These are phyloP conservation scores for Trametes meyenii DNA, from an alignment of 768 basidiomycete genomes.

Conservation along the genomic window DNA sequence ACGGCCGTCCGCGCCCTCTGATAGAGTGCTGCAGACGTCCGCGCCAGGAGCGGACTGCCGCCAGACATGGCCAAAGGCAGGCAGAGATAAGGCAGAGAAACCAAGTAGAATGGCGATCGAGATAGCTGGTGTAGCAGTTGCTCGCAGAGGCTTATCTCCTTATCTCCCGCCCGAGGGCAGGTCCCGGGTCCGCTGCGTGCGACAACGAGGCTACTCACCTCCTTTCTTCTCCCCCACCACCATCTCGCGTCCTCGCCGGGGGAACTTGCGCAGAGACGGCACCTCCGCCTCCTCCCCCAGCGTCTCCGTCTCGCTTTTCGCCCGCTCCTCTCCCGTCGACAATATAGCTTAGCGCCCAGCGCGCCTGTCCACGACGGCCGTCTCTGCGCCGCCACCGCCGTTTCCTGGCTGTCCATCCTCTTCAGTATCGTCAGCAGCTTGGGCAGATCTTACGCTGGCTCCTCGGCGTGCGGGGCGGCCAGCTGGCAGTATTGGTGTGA, in stretches of 20 bases:
- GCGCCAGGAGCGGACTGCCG: no score
- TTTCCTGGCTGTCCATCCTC: conserved; percentile 13
- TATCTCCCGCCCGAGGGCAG: conserved; percentile 15
- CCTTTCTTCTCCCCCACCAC: conserved; percentile 17
- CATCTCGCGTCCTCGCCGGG: conserved; percentile 3
- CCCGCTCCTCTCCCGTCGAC: conserved; percentile 7
- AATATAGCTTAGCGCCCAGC: conserved; percentile 24
- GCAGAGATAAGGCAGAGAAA: neutral
- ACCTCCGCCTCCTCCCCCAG: conserved; percentile 10
- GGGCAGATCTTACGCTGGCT: neutral
- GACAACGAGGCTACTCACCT: conserved; percentile 22
- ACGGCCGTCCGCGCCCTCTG: no score
- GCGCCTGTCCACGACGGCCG: conserved; percentile 21
- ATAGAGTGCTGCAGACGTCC: neutral
- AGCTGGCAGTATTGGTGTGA: conserved; percentile 3
- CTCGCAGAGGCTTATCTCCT: conserved; percentile 16
- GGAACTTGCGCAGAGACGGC: conserved; percentile 11
- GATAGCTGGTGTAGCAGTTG: neutral
- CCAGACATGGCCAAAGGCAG: neutral
- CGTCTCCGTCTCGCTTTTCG: conserved; percentile 3
- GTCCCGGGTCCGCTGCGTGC: neutral
- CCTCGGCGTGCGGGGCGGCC: neutral
- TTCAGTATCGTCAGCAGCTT: conserved; percentile 17
- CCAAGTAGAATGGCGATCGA: neutral
- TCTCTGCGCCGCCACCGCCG: conserved; percentile 13